phyloP scores from a whole-genome alignment of 495 filamentous ascomycete species.

The Aspergillus saccharolyticus region DNA sequence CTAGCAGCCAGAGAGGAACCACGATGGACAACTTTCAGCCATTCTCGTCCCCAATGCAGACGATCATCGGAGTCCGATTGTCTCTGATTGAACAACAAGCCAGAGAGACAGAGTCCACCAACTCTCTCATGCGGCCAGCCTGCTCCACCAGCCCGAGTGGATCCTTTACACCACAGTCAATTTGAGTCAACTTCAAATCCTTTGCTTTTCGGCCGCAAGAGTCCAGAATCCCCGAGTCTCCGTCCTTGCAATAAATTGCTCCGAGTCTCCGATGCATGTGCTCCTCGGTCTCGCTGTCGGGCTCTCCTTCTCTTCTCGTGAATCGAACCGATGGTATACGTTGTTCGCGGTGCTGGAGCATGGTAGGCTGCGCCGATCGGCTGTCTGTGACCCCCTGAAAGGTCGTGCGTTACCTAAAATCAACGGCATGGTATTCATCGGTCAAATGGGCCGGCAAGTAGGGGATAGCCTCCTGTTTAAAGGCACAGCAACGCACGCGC shows the following conservation, averaged over 20 bases:
- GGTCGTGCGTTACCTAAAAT: not conserved
- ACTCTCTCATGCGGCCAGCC: not conserved
- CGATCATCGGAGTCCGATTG: slow-evolving; percentile 1
- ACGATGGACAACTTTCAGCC: not conserved
- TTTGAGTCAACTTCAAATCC: not conserved
- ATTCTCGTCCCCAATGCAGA: not conserved
- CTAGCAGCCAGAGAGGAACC: not conserved
- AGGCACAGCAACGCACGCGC: not conserved
- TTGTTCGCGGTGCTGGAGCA: not conserved
- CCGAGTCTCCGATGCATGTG: not conserved
- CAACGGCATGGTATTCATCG: not conserved
- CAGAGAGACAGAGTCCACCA: not conserved
- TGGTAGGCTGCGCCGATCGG: slow-evolving; percentile 1
- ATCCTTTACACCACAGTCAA: not conserved
- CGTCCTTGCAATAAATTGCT: not conserved
- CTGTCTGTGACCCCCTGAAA: not conserved
- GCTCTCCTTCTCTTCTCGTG: not conserved
- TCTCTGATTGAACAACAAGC: not conserved
- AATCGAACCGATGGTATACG: not conserved
- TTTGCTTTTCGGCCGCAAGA: not conserved
- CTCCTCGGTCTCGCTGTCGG: not conserved
- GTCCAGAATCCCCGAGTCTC: not conserved
- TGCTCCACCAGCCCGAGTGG: slow-evolving; percentile 2
- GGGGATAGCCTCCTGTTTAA: not conserved
- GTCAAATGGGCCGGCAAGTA: not conserved